Evolutionary conservation across 1,284 basidiomycete species (phyloP), one percentile per base, ranked within the genome.

Genomic region (Volvariella volvacea): DNA sequence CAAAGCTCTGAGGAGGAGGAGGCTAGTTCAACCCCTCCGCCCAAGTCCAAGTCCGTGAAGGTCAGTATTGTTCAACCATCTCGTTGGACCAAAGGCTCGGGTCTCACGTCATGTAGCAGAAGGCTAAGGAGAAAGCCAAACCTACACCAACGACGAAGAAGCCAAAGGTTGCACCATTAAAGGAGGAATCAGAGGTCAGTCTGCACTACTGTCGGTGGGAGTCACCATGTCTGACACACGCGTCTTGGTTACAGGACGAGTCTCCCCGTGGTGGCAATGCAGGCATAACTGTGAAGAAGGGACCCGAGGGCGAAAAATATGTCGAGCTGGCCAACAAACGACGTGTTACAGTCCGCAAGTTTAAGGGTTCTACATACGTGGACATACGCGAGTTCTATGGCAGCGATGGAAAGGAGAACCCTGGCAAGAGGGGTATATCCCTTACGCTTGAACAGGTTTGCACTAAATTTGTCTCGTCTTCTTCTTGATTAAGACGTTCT

Each of bases 361-460:
- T 86, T 74, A 90, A 91, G 62, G 82, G 80, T 55, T 59, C 47
- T 42, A 54, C 70, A 1, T 67, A 81, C 40, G 57, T 92, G 14
- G 87, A 92, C 57, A 83, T 93, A 44, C 78, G 90, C 43, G 89
- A 92, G 62, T 90, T 73, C 55, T 92, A 85, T 54, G 75, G 56
- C 2, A 48, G 50, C 20, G 61, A 58, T 4, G 64, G 75, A 3
- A 73, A 81, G n/a, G 71, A 79, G 49, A 88, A 86, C 51, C 89
- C 89, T 0, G 86, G 88, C 0, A 84, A 85, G 61, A 92, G 92
- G 55, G 89, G 89, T 4, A 84, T 92, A 45, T 75, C 80, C 0
- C 67, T 92, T n/a, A 65, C 65, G 8, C 38, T 64, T 0, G 88
- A 90, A 30, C 87, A 88, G 73, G 85, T 86, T 50, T 40, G 71